phyloP scores from a whole-genome alignment of 2,329 filamentous ascomycete genomes.

The Trematosphaeria pertusa region DNA sequence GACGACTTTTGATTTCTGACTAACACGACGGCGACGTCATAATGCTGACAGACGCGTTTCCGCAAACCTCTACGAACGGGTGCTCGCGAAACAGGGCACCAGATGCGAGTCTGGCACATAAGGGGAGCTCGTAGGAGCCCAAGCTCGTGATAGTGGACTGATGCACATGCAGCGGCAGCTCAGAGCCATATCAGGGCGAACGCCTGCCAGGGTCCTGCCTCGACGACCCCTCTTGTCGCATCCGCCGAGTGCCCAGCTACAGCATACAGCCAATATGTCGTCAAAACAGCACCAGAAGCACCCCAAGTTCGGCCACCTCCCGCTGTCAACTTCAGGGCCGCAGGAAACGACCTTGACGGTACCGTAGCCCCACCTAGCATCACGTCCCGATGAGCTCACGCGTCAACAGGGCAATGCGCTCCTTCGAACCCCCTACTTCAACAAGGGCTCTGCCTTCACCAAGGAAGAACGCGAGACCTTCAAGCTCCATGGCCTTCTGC shows the following conservation, averaged over 20 bases:
- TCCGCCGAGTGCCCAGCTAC: background rate
- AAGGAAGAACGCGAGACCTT: conserved; percentile 72
- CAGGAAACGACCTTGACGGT: conserved; percentile 50
- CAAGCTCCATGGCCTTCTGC: conserved; percentile 75
- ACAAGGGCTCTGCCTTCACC: conserved; percentile 84
- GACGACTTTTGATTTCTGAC: too few relatives aligned
- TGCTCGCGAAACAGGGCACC: background rate
- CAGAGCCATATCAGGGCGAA: background rate
- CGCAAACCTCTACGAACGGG: background rate
- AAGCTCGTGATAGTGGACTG: background rate
- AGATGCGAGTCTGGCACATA: background rate
- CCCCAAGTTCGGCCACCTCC: conserved; percentile 46
- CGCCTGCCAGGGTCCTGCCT: background rate
- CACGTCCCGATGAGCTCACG: background rate
- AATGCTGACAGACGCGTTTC: conserved; percentile 4
- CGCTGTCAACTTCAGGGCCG: conserved; percentile 51
- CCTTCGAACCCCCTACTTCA: conserved; percentile 72
- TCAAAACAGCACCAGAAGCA: conserved; percentile 33
- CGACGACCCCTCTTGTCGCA: background rate
- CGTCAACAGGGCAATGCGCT: conserved; percentile 54
- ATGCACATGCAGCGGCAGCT: background rate
- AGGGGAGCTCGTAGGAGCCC: background rate
- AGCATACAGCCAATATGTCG: conserved; percentile 14
- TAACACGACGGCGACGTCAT: conserved; percentile 5
- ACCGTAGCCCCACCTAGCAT: background rate